These are phyloP conservation scores for Casuarina equisetifolia DNA, from an alignment of 306 rosid genomes.

Conservation along the genomic window DNA sequence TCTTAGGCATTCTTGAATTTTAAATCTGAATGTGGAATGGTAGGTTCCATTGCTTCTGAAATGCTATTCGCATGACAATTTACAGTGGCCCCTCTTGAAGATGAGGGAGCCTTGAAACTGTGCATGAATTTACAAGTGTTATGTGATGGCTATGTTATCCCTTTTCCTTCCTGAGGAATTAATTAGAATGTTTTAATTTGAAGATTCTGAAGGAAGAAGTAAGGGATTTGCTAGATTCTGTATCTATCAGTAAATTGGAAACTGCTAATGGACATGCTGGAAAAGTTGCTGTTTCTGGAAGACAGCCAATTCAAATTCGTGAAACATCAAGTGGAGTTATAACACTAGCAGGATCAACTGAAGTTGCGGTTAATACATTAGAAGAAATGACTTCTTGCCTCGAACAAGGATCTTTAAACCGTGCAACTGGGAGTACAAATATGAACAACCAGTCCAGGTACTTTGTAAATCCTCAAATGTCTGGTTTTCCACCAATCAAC, in stretches of 20 bases:
- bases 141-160: slow-evolving; percentile 2
- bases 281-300: slow-evolving; percentile 53
- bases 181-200: slow-evolving; percentile 38
- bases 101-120: slow-evolving; percentile 10
- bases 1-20: slow-evolving; percentile 8
- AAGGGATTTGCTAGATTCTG: slow-evolving; percentile 66
- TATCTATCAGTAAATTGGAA: slow-evolving; percentile 55
- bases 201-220: slow-evolving; percentile 85
- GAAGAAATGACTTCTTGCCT: slow-evolving; percentile 75
- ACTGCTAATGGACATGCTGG: slow-evolving; percentile 54
- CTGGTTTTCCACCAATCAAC: background rate
- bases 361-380: slow-evolving; percentile 62
- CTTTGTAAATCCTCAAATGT: slow-evolving; percentile 14
- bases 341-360: slow-evolving; percentile 71
- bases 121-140: slow-evolving; percentile 20
- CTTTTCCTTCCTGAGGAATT: slow-evolving; percentile 19
- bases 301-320: slow-evolving; percentile 67
- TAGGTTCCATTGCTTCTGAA: slow-evolving; percentile 9
- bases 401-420: slow-evolving; percentile 72
- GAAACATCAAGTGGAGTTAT: slow-evolving; percentile 76
- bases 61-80: slow-evolving; percentile 11
- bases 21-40: slow-evolving; percentile 1
- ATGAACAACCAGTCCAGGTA: slow-evolving; percentile 92
- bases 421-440: slow-evolving; percentile 89
- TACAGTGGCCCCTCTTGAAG: background rate